Evolutionary conservation across 176 grass and related monocot genomes (phyloP), one percentile per base, ranked within the genome.

Genomic region (Carex parvula): DNA sequence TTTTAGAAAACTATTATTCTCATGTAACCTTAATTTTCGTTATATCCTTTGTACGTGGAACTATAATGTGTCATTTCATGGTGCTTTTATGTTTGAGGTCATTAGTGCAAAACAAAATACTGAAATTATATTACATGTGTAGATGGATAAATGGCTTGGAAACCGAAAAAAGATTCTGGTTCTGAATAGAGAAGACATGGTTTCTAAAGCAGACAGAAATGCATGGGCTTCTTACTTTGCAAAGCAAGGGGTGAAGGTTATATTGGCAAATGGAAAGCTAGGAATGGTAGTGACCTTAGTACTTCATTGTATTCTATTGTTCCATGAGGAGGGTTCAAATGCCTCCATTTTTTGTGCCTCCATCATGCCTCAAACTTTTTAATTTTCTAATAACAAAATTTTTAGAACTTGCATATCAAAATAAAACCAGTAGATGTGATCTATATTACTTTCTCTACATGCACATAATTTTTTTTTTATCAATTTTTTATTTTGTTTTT

Each of bases 81-180:
- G 21, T 76, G 50, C 22, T 24, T 55, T 75, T 75, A 75, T 56
- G 24, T 55, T 77, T 76, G 70, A 76, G 44, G 12, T 76, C 48
- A 76, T 55, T 55, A 53, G 46, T 17, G 48, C 71, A 26, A 29
- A 55, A 15, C 37, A n/a, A 55, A 77, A 77, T 32, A 56, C 50
- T 33, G 50, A 77, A 56, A 56, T 77, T 17, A 33, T 32, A 33
- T 77, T 76, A 29, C 56, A 81, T 81, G 70, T 70, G 39, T 72
- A 95, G 93, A 98, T 98, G 93, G 96, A 98, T 91, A 85, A 85
- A 41, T 98, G 96, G 96, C 84, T 98, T 83, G 93, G 91, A 17
- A 98, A 87, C 57, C 83, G 91, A 41, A 98, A 84, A 87, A 95
- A 82, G 64, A 98, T 98, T 85, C 81, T 98, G 84, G 96, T 98